Base-by-base conservation (phyloP, 768 basidiomycete genomes). In the Calocybe gangraenosa region DNA sequence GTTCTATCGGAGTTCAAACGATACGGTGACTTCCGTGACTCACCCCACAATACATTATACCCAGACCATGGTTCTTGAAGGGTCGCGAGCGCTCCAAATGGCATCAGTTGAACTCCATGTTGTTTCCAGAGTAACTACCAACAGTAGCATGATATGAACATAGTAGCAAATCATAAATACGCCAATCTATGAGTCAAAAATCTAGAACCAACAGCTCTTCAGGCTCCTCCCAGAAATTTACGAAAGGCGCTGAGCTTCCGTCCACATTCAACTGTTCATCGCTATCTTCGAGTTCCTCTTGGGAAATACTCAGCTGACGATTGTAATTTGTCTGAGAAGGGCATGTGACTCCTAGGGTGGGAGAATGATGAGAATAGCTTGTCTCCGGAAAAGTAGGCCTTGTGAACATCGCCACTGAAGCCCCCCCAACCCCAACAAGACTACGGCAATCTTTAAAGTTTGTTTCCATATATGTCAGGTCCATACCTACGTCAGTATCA, bases 1-100 rank as follows among this genome's bases (percentile, higher is more conserved):
- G n/a, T n/a, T n/a, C n/a, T n/a, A n/a, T n/a, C 64, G 62, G 56
- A 53, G 54, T 58, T 60, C 51, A 38, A 45, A 54, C 65, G 64
- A 63, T 23, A 36, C 48, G 48, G 52, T 41, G 35, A 48, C 39
- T 47, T 38, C 52, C 52, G 44, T 40, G 44, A 18, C 45, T n/a
- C 18, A 45, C 15, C 23, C n/a, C 33, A 40, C 40, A 33, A 23
- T 11, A 14, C 23, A 20, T 15, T 11, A 2, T 15, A 11, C 14
- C 1, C 14, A 25, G n/a, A n/a, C 17, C 18, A 30, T 3, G 1
- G 21, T 17, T 14, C 33, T 13, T 18, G 6, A 28, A 11, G 25
- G 25, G 25, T 28, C 25, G 25, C 11, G 25, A 11, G 5, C 11
- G 25, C 25, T 28, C 25, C 25, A 28, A 28, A n/a, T 20, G 15